Conservation (phyloP, 108 stramenopile genomes). For the Seminavis robusta region DNA sequence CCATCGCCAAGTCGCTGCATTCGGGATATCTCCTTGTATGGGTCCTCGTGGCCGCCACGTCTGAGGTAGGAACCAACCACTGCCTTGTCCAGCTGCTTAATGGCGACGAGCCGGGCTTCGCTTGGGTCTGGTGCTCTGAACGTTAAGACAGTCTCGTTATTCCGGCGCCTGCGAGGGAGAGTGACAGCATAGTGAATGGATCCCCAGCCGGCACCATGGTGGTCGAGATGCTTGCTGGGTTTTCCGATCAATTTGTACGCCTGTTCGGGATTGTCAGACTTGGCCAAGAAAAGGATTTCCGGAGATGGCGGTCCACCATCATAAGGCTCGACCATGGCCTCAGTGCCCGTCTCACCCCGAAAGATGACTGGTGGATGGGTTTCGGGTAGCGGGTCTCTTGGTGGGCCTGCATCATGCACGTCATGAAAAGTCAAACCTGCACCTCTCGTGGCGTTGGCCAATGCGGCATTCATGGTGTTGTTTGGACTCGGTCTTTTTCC, state of each 20-base stretch:
- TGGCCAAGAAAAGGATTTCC: constrained; percentile 11
- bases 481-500: too few species aligned
- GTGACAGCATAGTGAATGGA: constrained; percentile 28
- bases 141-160: neutral
- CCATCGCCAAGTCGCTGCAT: constrained; percentile 47
- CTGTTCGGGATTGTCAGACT: constrained; percentile 10
- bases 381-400: neutral
- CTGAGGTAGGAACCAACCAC: constrained; percentile 21
- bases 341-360: neutral
- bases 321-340: neutral
- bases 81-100: constrained; percentile 33
- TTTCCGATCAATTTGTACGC: constrained; percentile 25
- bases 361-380: neutral
- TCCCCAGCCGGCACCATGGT: constrained; percentile 45
- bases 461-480: too few species aligned
- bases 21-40: constrained; percentile 37
- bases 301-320: constrained; percentile 2
- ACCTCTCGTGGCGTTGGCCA: constrained; percentile 3
- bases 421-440: constrained; percentile 5
- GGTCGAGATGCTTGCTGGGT: constrained; percentile 9
- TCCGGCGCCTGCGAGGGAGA: too few species aligned
- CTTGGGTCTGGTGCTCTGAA: constrained; percentile 23
- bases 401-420: neutral
- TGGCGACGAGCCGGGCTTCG: constrained; percentile 30
- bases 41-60: constrained; percentile 29